Conservation (phyloP, 495 filamentous ascomycete genomes). For the Hypomontagnella submonticulosa region DNA sequence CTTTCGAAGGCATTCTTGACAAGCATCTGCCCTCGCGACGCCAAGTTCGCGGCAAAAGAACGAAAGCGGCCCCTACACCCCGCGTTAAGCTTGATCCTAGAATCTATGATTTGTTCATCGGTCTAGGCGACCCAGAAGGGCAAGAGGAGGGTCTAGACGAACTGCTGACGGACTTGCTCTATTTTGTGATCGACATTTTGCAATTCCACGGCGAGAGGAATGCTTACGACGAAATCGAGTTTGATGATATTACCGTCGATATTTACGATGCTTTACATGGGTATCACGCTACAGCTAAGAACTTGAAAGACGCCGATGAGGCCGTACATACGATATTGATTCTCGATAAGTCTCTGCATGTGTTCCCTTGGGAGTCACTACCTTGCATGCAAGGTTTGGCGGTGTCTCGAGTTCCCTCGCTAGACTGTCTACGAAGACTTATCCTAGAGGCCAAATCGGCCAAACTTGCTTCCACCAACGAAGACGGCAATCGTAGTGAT, state of each 20-base stretch:
- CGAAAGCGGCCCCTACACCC: conserved; percentile 54
- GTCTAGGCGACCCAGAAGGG: conserved; percentile 75
- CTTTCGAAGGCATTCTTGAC: conserved; percentile 84
- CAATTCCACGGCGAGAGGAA: conserved; percentile 97
- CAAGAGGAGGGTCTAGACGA: conserved; percentile 81
- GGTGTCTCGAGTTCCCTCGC: conserved; percentile 84
- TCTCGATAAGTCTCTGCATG: conserved; percentile 89
- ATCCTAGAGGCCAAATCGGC: conserved; percentile 50
- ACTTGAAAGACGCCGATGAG: conserved; percentile 46
- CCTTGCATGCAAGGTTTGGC: conserved; percentile 83
- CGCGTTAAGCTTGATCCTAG: conserved; percentile 75
- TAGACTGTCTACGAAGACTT: conserved; percentile 75
- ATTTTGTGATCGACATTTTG: conserved; percentile 95
- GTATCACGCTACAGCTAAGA: conserved; percentile 72
- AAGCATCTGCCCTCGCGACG: conserved; percentile 91
- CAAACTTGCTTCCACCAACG: not conserved
- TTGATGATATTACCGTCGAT: conserved; percentile 88
- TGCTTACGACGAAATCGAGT: conserved; percentile 97
- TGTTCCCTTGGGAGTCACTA: conserved; percentile 95
- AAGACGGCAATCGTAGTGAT: conserved; percentile 24
- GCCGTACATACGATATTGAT: conserved; percentile 86
- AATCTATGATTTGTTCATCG: conserved; percentile 88
- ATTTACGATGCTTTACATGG: conserved; percentile 80
- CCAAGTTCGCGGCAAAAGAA: conserved; percentile 59
- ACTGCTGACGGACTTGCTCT: conserved; percentile 85